Evolutionary conservation across 2,329 filamentous ascomycete genomes (phyloP).

Genomic region (Beauveria medogensis): DNA sequence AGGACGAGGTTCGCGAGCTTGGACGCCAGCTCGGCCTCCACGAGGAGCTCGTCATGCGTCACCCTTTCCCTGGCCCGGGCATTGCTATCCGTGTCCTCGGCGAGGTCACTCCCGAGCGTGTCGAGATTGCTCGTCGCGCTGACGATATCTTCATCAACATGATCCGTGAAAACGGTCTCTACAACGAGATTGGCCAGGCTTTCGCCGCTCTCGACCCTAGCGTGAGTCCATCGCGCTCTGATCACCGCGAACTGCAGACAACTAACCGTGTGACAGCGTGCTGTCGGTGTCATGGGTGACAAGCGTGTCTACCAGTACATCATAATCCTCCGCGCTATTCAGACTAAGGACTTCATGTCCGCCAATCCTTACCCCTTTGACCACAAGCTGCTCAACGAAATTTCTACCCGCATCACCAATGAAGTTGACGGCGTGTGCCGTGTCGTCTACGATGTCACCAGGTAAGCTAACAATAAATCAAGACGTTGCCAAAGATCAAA

Average conservation of each 20-base stretch:
- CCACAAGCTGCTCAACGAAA: conserved; percentile 54
- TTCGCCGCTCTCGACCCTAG: conserved; percentile 12
- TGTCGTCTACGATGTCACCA: conserved; percentile 58
- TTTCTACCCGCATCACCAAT: conserved; percentile 60
- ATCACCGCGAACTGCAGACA: neutral
- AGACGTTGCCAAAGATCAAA: neutral
- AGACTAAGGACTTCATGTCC: conserved; percentile 53
- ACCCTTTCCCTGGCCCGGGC: conserved; percentile 33
- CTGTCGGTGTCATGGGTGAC: conserved; percentile 47
- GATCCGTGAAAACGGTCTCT: conserved; percentile 65
- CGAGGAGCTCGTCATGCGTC: conserved; percentile 23
- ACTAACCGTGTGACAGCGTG: conserved; percentile 21
- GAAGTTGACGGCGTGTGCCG: conserved; percentile 60
- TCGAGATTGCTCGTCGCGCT: conserved; percentile 70
- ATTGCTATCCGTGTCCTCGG: conserved; percentile 76
- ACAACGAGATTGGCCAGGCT: conserved; percentile 42
- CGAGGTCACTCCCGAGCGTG: conserved; percentile 71
- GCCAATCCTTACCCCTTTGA: conserved; percentile 62
- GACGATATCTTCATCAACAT: conserved; percentile 72
- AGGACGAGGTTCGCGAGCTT: conserved; percentile 56
- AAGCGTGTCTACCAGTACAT: conserved; percentile 43
- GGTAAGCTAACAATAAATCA: conserved; percentile 27
- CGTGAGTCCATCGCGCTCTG: neutral
- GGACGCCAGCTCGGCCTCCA: conserved; percentile 25
- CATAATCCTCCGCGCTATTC: conserved; percentile 35